A percentile compares a stretch with the other conserved stretches of the same genome.
Evolutionary conservation across 2,329 filamentous ascomycete genomes (phyloP).

Genomic region (Fusarium pseudocircinatum): DNA sequence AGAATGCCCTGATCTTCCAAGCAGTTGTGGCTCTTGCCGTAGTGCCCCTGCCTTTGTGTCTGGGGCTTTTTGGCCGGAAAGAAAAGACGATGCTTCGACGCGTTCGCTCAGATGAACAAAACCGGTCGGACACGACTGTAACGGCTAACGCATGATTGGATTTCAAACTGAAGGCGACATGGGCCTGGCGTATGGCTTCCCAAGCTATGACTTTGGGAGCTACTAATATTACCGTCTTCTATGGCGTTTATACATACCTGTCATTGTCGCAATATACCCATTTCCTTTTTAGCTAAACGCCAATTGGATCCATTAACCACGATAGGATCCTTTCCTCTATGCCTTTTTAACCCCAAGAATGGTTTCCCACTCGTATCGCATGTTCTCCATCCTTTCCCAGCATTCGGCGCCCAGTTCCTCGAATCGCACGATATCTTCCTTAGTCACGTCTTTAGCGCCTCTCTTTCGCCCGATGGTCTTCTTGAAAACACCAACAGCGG

Average conservation of each 20-base stretch:
- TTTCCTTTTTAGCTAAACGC: constrained; percentile 18
- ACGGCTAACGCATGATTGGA: constrained; percentile 28
- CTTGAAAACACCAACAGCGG: constrained; percentile 57
- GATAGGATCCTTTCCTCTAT: constrained; percentile 7
- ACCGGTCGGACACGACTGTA: constrained; percentile 30
- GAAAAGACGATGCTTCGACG: constrained; percentile 63
- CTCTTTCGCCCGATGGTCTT: constrained; percentile 68
- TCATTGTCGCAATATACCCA: constrained; percentile 41
- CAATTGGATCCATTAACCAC: neutral
- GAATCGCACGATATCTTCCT: constrained; percentile 69
- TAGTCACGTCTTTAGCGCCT: constrained; percentile 66
- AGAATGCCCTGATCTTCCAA: constrained; percentile 78
- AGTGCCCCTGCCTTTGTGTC: constrained; percentile 72
- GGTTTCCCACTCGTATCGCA: constrained; percentile 74
- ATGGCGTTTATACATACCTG: constrained; percentile 14
- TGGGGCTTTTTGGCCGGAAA: constrained; percentile 75
- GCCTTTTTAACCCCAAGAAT: constrained; percentile 35
- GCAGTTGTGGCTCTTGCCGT: constrained; percentile 74
- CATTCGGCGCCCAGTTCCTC: constrained; percentile 67
- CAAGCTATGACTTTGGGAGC: neutral
- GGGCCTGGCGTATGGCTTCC: neutral
- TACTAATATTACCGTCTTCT: constrained; percentile 16
- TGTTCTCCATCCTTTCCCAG: constrained; percentile 77
- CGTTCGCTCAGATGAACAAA: constrained; percentile 55
- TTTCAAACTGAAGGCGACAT: neutral